Evolutionary conservation across 441 rosid species (phyloP).

Genomic region (Mallotus repandus): DNA sequence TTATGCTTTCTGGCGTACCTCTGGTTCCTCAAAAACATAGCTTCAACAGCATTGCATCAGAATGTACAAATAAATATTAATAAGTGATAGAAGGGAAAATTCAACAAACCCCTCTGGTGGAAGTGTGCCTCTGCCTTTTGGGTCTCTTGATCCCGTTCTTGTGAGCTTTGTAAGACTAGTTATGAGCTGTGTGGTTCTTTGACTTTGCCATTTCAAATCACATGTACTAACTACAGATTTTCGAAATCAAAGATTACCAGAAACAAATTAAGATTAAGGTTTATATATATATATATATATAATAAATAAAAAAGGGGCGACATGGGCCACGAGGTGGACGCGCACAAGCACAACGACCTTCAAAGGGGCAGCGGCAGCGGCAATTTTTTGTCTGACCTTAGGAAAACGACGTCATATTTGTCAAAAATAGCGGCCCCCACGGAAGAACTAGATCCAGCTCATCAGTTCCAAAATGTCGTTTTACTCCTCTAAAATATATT

Average conservation of each 20-base stretch:
- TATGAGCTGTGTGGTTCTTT: conserved; percentile 41
- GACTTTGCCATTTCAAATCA: conserved; percentile 32
- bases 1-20: conserved; percentile 49
- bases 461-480: not conserved
- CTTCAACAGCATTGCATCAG: not conserved
- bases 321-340: not conserved
- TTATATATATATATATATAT: not conserved
- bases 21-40: conserved; percentile 18
- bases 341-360: not conserved
- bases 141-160: conserved; percentile 40
- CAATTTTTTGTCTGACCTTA: not conserved
- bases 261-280: not conserved
- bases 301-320: too few relatives aligned
- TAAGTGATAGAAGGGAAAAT: not conserved
- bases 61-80: not conserved
- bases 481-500: not conserved
- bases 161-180: conserved; percentile 39
- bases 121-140: conserved; percentile 28
- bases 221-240: too few relatives aligned
- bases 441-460: conserved; percentile 11
- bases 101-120: conserved; percentile 33
- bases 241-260: too few relatives aligned
- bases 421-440: not conserved
- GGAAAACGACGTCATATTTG: conserved; percentile 17
- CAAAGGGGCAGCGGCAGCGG: not conserved